Conservation (phyloP, 75 land plant species). For the Sequoia sempervirens region DNA sequence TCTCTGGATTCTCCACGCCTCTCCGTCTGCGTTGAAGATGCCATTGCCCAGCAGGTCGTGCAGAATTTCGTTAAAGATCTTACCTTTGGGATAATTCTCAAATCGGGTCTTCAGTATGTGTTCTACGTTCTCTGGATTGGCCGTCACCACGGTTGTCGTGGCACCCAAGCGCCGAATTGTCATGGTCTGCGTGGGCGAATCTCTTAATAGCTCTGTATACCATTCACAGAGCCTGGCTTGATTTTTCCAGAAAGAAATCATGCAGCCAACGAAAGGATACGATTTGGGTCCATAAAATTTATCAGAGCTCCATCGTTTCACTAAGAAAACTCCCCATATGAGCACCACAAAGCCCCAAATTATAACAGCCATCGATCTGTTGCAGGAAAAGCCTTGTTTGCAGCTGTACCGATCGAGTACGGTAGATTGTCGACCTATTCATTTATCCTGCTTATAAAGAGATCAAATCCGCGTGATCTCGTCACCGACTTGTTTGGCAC, state of each 20-base stretch:
- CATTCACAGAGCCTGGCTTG: constrained; percentile 12
- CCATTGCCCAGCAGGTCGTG: constrained; percentile 26
- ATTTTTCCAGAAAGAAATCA: constrained; percentile 7
- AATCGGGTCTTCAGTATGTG: constrained; percentile 28
- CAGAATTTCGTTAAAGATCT: constrained; percentile 1
- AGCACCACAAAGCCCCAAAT: neutral
- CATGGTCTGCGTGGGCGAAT: constrained; percentile 17
- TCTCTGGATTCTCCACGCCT: constrained; percentile 25
- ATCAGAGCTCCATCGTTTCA: neutral
- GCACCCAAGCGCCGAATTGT: neutral
- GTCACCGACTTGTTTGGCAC: neutral
- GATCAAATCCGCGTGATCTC: neutral
- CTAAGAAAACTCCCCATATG: neutral
- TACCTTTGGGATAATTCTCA: constrained; percentile 21
- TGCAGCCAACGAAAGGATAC: neutral
- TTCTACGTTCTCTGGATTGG: constrained; percentile 25
- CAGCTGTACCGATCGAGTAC: neutral
- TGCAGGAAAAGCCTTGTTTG: neutral
- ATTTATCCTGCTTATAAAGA: too few relatives aligned
- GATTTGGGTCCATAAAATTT: constrained; percentile 2
- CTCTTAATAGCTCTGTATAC: neutral
- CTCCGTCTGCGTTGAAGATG: constrained; percentile 34
- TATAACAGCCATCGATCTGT: neutral
- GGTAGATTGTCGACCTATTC: neutral
- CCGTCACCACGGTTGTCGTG: neutral